Base-by-base conservation (phyloP, 169 alveolate species). In the Plasmodium yoelii region DNA sequence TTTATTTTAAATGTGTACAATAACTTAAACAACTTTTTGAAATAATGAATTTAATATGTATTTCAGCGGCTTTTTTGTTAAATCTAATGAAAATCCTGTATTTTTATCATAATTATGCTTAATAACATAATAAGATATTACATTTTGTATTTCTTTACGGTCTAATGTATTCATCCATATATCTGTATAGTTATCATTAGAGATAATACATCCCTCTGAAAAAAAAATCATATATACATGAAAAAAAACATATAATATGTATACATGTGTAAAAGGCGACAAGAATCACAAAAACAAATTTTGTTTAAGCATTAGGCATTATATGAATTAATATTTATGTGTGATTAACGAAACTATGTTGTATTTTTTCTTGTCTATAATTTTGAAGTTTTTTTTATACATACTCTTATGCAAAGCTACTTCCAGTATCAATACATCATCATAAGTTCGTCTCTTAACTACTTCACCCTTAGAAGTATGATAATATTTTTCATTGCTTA, bases 201-300 rank as follows among this genome's bases (percentile, higher is more conserved):
- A 80, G 10, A 80, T 80, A 26, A 80, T 82, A 70, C 90, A 80
- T 18, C 82, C 90, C 9, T 80, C 90, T 80, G 64, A 1, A 61
- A 44, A 46, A 42, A 10, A n/a, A 65, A 24, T 10, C 5, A 55
- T 13, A 72, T 61, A 75, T 61, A 15, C 46, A 60, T 47, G 49
- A 63, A 60, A 44, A 19, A 61, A 4, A 75, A 13, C 13, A 34
- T 15, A 26, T 4, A 73, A 73, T 15, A 9, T 34, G 39, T 15
- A 34, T 44, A 44, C 13, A 51, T 6, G 22, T 51, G 22, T 46
- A 19, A 12, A 34, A 22, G 72, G 5, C 3, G 5, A 24, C 9
- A 12, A 18, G 75, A 1, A 63, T 46, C 24, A 13, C 24, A 51
- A 15, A 12, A 51, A 13, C 59, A 51, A 51, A 5, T 12, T 5